Evolutionary conservation across 2,329 filamentous ascomycete genomes (phyloP), one percentile per base, ranked within the genome.

Genomic region (Sclerotinia borealis): DNA sequence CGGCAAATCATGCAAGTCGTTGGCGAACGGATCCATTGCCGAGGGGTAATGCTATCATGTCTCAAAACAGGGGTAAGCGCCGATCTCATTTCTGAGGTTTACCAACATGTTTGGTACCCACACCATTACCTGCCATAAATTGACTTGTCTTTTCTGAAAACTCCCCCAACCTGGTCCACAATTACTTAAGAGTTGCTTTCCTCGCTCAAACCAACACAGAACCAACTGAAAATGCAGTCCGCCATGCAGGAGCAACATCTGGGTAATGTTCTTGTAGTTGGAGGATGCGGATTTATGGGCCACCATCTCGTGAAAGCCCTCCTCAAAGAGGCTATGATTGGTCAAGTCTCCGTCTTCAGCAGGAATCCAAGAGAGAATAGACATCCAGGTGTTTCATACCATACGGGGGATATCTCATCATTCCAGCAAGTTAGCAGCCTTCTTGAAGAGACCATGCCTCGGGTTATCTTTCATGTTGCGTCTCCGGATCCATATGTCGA

Each of bases 311-410:
- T 77, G 22, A 37, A 63, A 0, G 64, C 70, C 2, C 70, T 76
- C 0, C 59, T 73, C 1, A 25, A 65, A 3, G 71, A 75, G 27
- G 27, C 58, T 1, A 66, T 65, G 10, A 68, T 65, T 29, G 67
- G 65, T 4, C 17, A 66, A 0, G 68, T 77, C 15, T 66, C 70
- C 37, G 70, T 77, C 7, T 19, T 77, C 4, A 75, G 75, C 59
- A 68, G 70, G 5, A 66, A 69, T 4, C 55, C 68, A 4, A 59
- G 52, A 2, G 63, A 59, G 19, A 76, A 76, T n/a, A 66, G 47
- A 11, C 66, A 71, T 41, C 55, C 64, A 0, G 55, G 64, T 1
- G 72, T 64, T 13, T 66, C 66, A 1, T 77, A 77, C 58, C 25
- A 67, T 47, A 31, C 63, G 2, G 72, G 71, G 4, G 68, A 69